Percentiles rank a stretch among this genome's conserved stretches.
phyloP scores from a whole-genome alignment of 164 flowering plant species.

The grape (Vitis vinifera) region DNA sequence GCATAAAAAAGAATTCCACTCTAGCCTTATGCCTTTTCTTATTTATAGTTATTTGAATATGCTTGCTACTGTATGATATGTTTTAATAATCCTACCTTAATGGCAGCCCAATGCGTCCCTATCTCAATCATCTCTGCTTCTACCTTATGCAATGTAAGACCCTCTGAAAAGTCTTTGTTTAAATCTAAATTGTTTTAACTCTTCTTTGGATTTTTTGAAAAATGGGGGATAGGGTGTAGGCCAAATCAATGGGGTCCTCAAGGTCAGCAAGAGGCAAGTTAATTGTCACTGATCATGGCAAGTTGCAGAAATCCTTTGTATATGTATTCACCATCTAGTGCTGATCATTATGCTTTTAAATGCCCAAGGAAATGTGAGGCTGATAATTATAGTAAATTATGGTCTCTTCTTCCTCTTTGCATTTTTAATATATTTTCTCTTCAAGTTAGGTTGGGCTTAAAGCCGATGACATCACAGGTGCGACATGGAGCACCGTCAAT shows the following conservation, averaged over 20 bases:
- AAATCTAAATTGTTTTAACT: conserved; percentile 12
- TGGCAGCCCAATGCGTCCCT: conserved; percentile 14
- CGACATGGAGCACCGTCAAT: background rate
- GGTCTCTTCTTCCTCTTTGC: background rate
- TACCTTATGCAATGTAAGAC: conserved; percentile 11
- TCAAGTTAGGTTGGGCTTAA: background rate
- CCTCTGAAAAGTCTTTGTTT: background rate
- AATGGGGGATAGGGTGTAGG: background rate
- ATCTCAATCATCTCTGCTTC: conserved; percentile 12
- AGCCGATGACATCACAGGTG: background rate
- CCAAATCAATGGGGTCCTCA: background rate
- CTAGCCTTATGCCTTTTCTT: conserved; percentile 19
- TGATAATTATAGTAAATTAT: background rate
- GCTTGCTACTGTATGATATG: conserved; percentile 17
- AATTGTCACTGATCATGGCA: background rate
- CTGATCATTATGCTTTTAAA: background rate
- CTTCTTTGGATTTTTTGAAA: background rate
- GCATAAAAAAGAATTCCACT: conserved; percentile 30
- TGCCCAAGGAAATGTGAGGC: background rate
- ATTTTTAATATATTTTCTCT: background rate
- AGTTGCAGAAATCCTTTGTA: background rate
- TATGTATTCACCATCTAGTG: background rate
- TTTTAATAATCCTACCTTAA: conserved; percentile 15
- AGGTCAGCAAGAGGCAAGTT: conserved; percentile 5
- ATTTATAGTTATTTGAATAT: conserved; percentile 24